Percentiles rank a stretch among this genome's conserved stretches.
These are phyloP conservation scores for Gossypium arboreum DNA, from an alignment of 345 rosid species.

Conservation along the genomic window DNA sequence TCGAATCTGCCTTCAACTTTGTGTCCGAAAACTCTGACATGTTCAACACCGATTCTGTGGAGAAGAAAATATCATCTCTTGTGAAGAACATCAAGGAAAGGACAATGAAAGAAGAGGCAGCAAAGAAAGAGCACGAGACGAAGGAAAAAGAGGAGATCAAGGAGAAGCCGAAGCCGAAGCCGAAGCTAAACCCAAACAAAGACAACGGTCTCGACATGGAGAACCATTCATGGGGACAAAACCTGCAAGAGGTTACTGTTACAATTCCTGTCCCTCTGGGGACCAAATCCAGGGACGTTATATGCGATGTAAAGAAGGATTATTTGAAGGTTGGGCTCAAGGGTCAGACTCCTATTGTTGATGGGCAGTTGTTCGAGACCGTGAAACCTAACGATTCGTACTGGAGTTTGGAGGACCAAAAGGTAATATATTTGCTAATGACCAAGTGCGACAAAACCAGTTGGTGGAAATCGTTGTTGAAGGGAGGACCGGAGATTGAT, in stretches of 20 bases:
- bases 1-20: constrained; percentile 3
- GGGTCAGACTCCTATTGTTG: constrained; percentile 6
- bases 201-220: constrained; percentile 35
- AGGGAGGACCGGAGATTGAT: constrained; percentile 25
- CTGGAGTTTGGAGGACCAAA: constrained; percentile 31
- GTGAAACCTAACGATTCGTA: constrained; percentile 19
- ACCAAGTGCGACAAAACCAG: constrained; percentile 20
- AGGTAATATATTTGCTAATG: constrained; percentile 18
- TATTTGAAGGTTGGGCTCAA: constrained; percentile 23
- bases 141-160: not conserved
- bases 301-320: constrained; percentile 26
- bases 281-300: constrained; percentile 22
- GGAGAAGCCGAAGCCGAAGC: not conserved
- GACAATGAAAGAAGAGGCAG: not conserved
- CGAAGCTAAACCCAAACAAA: constrained; percentile 22
- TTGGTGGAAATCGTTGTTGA: constrained; percentile 33
- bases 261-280: constrained; percentile 25
- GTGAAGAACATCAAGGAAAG: not conserved
- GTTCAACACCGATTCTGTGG: not conserved
- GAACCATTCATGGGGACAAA: constrained; percentile 29
- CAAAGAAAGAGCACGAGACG: not conserved
- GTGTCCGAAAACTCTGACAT: not conserved
- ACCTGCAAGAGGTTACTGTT: constrained; percentile 25
- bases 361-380: constrained; percentile 22
- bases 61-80: not conserved